Evolutionary conservation across 257 asterid species (phyloP), one percentile per base, ranked within the genome.

Genomic region (Datura wrightii): DNA sequence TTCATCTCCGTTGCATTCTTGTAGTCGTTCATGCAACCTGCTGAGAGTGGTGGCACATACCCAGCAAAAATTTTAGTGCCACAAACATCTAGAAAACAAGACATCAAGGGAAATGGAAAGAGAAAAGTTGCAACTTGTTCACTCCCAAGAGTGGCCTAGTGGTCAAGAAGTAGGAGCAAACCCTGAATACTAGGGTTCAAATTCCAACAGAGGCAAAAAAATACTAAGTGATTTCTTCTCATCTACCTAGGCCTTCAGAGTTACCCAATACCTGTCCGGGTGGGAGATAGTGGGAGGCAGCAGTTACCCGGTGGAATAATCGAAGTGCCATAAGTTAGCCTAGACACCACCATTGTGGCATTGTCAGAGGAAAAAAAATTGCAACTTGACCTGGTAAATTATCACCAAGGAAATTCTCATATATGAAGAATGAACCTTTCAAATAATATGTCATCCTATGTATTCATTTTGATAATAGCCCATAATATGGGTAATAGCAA

Each of bases 1-100:
- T 90, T 93, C 99, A 55, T 97, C 98, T 10, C 98, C 98, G 42
- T 94, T 95, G 92, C 98, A 97, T 88, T 97, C 99, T 86, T 93
- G 95, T 84, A 95, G 95, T 88, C 98, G 92, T 79, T 95, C 99
- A 55, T 91, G 98, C 93, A 97, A 89, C 93, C 99, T 97, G 90
- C 79, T 41, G 80, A 79, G 74, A 87, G 42, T 83, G 42, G 78
- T 85, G 70, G 88, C 46, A 83, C 81, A 84, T 74, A 78, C 82
- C 81, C 86, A 87, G 83, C 53, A 42, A 78, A 82, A 10, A 41
- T n/a, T 31, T 74, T 48, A 74, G 60, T 6, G 56, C 31, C 62
- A 74, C 71, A 50, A 55, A 63, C 52, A 87, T 52, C 71, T 10
- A 37, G 10, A 6, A 4, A 9, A 50, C 8, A 39, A 74, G 42